These are phyloP conservation scores for Verticillium longisporum DNA, from an alignment of 2,329 filamentous ascomycete genomes.

Conservation along the genomic window DNA sequence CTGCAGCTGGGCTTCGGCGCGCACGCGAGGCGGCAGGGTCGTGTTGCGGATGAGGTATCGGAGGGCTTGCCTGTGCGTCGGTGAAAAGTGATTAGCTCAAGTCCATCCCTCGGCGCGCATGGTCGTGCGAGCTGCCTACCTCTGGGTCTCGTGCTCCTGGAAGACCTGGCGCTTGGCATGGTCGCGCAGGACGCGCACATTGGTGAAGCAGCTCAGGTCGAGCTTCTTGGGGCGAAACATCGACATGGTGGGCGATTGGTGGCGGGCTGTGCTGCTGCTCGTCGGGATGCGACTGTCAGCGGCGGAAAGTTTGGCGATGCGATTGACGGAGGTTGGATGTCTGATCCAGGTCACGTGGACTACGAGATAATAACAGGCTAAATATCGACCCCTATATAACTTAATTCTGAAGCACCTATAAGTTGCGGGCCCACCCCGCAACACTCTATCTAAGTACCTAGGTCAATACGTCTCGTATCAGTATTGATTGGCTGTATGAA, in stretches of 20 bases:
- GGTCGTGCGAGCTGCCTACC: conserved; percentile 77
- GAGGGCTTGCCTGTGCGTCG: conserved; percentile 67
- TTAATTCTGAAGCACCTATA: neutral
- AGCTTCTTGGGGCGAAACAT: conserved; percentile 88
- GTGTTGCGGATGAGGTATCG: conserved; percentile 94
- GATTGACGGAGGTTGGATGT: neutral
- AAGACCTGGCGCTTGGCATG: conserved; percentile 96
- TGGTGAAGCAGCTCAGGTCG: conserved; percentile 82
- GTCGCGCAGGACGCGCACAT: conserved; percentile 82
- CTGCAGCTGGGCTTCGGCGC: conserved; percentile 89
- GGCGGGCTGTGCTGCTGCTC: neutral
- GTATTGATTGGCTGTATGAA: no score
- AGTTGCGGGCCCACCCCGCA: no score
- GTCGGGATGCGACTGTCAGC: neutral
- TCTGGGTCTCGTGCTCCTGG: conserved; percentile 77
- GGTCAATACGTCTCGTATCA: no score
- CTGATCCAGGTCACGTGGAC: neutral
- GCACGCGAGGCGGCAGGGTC: conserved; percentile 69
- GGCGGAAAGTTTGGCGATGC: neutral
- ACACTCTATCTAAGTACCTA: no score
- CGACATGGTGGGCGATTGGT: conserved; percentile 50
- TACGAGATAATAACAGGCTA: neutral
- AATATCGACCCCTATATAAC: neutral
- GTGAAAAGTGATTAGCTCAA: neutral
- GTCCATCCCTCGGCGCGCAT: conserved; percentile 55